Conservation (phyloP, 768 basidiomycete species). For the Chalciporus pseudorubinellus region DNA sequence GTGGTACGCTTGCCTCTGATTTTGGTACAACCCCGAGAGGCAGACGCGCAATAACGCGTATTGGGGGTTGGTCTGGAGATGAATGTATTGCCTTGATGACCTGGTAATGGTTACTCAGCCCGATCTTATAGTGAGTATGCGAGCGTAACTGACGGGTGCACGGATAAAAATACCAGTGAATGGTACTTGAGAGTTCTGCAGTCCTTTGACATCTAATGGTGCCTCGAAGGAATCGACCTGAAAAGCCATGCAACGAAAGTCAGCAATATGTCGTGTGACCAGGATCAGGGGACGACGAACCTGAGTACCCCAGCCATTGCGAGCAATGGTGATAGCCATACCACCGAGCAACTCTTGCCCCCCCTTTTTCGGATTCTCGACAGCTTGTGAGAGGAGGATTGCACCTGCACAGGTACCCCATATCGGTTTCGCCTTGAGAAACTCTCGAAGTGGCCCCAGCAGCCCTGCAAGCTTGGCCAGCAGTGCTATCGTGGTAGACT, state of each 20-base stretch:
- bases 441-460: slow-evolving; percentile 73
- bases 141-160: slow-evolving; percentile 62
- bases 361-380: slow-evolving; percentile 78
- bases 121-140: background rate
- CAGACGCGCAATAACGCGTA: slow-evolving; percentile 70
- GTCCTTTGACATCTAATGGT: slow-evolving; percentile 58
- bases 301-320: slow-evolving; percentile 95
- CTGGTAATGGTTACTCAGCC: slow-evolving; percentile 34
- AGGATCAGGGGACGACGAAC: slow-evolving; percentile 37
- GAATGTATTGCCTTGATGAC: slow-evolving; percentile 58
- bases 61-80: slow-evolving; percentile 48
- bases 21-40: slow-evolving; percentile 49
- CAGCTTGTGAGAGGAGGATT: slow-evolving; percentile 74
- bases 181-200: slow-evolving; percentile 56
- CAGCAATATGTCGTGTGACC: background rate
- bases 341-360: slow-evolving; percentile 86
- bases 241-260: background rate
- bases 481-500: slow-evolving; percentile 90
- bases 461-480: slow-evolving; percentile 72
- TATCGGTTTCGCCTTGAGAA: slow-evolving; percentile 69
- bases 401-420: slow-evolving; percentile 98
- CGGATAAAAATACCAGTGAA: slow-evolving; percentile 92
- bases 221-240: slow-evolving; percentile 93
- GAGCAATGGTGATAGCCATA: slow-evolving; percentile 72
- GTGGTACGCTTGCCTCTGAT: slow-evolving; percentile 33